Percentiles rank a stretch among this genome's conserved stretches.
Conservation (phyloP, 768 basidiomycete genomes). For the Strobilomyces dryophilus region DNA sequence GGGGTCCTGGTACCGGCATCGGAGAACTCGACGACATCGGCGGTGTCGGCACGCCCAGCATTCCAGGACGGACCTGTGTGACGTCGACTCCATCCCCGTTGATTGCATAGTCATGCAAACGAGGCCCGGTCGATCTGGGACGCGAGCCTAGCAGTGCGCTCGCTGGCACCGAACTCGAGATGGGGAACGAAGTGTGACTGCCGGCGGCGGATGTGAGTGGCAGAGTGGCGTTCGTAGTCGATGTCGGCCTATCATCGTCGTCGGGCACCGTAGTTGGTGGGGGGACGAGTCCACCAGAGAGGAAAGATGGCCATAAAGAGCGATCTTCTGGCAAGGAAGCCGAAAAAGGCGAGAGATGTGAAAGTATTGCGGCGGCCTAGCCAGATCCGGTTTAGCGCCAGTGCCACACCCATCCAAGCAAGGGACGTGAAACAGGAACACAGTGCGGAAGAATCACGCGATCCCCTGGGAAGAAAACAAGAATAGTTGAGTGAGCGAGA, state of each 20-base stretch:
- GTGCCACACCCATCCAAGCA: background rate
- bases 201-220: constrained; percentile 6
- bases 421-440: constrained; percentile 1
- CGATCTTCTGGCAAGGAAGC: constrained; percentile 89
- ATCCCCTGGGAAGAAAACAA: background rate
- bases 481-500: background rate
- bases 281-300: constrained; percentile 67
- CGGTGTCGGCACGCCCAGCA: constrained; percentile 36
- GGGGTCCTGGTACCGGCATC: constrained; percentile 1
- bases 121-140: constrained; percentile 41
- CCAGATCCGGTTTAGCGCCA: constrained; percentile 9
- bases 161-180: constrained; percentile 55
- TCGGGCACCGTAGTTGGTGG: constrained; percentile 33
- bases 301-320: constrained; percentile 84
- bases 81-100: constrained; percentile 34
- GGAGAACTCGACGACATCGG: background rate
- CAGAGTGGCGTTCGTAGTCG: background rate
- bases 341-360: constrained; percentile 69
- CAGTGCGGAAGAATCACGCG: background rate
- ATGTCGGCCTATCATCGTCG: constrained; percentile 8
- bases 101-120: constrained; percentile 63
- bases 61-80: constrained; percentile 59
- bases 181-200: constrained; percentile 21
- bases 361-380: constrained; percentile 91
- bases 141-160: background rate